phyloP scores from a whole-genome alignment of 176 grass and related monocot species.

The Olyra latifolia region DNA sequence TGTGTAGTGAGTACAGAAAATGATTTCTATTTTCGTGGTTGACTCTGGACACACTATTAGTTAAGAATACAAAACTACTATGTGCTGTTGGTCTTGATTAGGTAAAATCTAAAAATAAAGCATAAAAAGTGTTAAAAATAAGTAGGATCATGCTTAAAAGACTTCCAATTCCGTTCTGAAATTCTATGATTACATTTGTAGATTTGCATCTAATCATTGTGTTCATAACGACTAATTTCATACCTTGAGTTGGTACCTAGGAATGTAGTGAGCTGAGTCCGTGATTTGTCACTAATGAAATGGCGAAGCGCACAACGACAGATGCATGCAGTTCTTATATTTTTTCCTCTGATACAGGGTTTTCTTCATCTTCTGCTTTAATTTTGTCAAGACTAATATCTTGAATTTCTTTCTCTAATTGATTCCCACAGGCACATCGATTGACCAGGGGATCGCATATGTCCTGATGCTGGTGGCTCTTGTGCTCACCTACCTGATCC shows the following conservation, averaged over 20 bases:
- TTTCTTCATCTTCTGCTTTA: background rate
- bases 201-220: background rate
- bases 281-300: background rate
- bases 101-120: background rate
- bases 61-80: background rate
- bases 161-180: background rate
- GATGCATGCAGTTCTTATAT: background rate
- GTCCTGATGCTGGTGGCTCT: conserved; percentile 70
- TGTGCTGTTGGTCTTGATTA: background rate
- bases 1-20: background rate
- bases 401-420: background rate
- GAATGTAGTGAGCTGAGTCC: background rate
- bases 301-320: too few species aligned
- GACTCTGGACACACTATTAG: background rate
- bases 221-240: background rate
- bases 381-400: background rate
- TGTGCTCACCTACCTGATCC: conserved; percentile 82
- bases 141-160: background rate
- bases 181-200: background rate
- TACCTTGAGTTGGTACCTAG: background rate
- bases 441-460: conserved; percentile 76
- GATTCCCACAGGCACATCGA: conserved; percentile 52
- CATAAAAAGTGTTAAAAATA: background rate
- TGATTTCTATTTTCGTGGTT: background rate
- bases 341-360: background rate